Evolutionary conservation across 306 rosid genomes (phyloP), one percentile per base, ranked within the genome.

Genomic region (Acmispon strigosus): DNA sequence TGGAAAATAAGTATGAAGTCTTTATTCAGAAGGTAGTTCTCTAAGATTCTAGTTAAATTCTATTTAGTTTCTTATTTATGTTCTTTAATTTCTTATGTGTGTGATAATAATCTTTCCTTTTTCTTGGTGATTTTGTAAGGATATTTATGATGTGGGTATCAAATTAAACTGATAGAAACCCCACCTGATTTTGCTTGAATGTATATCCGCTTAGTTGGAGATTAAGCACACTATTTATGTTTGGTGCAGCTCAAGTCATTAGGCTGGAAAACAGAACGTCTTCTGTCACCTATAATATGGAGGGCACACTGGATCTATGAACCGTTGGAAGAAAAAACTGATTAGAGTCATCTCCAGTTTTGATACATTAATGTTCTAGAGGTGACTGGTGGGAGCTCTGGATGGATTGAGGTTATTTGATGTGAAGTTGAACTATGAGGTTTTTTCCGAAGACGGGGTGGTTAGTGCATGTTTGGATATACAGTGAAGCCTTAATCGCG

Each of bases 191-290:
- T 73, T 73, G 59, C 48, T 56, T 74, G 36, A 63, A 50, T 36
- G 24, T 22, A 22, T 22, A 22, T 22, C 24, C 24, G 1, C 24
- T 22, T 22, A 22, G 24, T 22, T 1, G 24, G 24, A 1, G 59
- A 77, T 51, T 66, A 45, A 22, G 59, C 34, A 36, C 62, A 16
- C 47, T n/a, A 39, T 45, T 7, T 52, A 15, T 77, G 52, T 50
- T 16, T 45, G 63, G 45, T 81, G 86, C 89, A 90, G 98, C 84
- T 90, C 74, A 88, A 84, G 88, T 66, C 74, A 17, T 82, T 86
- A 22, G 96, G 90, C 22, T 93, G 98, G 98, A 93, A 90, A 84
- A 83, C 94, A 22, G 98, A 88, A 62, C 91, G 98, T 24, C 92
- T 93, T 62, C 86, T 90, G 14, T 84, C 92, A 0, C 87, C 90